Evolutionary conservation across 228 moss, liverwort and hornwort genomes (phyloP).

Genomic region (Sphagnum fallax): DNA sequence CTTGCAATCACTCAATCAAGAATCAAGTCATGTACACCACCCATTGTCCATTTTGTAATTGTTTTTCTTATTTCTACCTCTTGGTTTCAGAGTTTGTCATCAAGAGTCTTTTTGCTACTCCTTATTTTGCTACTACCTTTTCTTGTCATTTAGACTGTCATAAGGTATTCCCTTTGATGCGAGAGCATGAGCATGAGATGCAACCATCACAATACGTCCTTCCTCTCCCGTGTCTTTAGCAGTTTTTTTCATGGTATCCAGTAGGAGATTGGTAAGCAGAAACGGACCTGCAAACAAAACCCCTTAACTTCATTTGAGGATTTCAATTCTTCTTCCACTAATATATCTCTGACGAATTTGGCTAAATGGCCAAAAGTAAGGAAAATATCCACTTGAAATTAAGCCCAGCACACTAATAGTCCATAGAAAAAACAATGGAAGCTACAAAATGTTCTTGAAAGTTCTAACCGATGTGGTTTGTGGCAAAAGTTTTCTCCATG

Average conservation of each 20-base stretch:
- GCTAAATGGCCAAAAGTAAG: not conserved
- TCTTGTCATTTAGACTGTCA: slow-evolving; percentile 61
- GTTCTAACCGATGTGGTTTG: slow-evolving; percentile 65
- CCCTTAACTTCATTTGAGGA: not conserved
- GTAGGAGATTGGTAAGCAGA: slow-evolving; percentile 58
- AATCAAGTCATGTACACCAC: no score
- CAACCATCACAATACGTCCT: slow-evolving; percentile 60
- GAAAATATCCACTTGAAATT: not conserved
- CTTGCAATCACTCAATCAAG: no score
- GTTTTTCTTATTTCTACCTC: no score
- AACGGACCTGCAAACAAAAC: slow-evolving; percentile 44
- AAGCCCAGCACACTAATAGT: no score
- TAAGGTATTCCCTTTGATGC: slow-evolving; percentile 46
- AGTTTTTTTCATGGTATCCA: slow-evolving; percentile 47
- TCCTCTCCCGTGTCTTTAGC: slow-evolving; percentile 53
- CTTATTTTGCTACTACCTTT: slow-evolving; percentile 30
- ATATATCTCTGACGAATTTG: not conserved
- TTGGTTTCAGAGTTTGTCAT: no score
- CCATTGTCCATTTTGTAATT: no score
- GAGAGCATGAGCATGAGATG: slow-evolving; percentile 52
- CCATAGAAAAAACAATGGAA: no score
- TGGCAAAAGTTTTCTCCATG: slow-evolving; percentile 57
- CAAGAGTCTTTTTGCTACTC: not conserved
- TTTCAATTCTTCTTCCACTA: no score
- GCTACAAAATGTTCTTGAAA: no score